Evolutionary conservation across 2,329 filamentous ascomycete genomes (phyloP).

Genomic region (Dryadomyces sulphureus): DNA sequence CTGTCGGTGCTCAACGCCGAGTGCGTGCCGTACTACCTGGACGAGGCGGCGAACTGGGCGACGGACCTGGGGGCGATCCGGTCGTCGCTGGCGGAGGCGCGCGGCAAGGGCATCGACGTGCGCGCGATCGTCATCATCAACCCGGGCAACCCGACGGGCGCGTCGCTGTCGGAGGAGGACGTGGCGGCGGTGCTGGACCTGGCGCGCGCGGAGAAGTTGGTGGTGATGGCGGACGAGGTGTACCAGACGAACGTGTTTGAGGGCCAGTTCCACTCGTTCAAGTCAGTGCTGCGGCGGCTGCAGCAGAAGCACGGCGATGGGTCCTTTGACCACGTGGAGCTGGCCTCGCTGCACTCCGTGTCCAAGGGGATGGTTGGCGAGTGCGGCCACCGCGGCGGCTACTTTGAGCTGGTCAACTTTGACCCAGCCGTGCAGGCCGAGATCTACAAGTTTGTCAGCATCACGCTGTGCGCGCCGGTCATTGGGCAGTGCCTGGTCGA

Average conservation of each 20-base stretch:
- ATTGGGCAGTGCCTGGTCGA: constrained; percentile 93
- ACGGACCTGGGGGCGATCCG: constrained; percentile 73
- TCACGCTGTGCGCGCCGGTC: constrained; percentile 91
- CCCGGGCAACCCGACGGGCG: constrained; percentile 92
- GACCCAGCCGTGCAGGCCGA: constrained; percentile 72
- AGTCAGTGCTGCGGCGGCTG: constrained; percentile 67
- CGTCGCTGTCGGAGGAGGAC: constrained; percentile 64
- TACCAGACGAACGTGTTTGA: constrained; percentile 98
- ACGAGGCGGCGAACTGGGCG: constrained; percentile 76
- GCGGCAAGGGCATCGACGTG: constrained; percentile 65
- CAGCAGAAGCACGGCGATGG: constrained; percentile 50
- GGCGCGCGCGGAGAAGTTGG: constrained; percentile 69
- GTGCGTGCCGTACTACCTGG: constrained; percentile 85
- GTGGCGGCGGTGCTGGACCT: constrained; percentile 77
- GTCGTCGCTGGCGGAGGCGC: constrained; percentile 57
- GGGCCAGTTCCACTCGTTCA: constrained; percentile 92
- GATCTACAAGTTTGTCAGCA: constrained; percentile 98
- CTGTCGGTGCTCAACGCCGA: constrained; percentile 71
- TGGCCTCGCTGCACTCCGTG: constrained; percentile 82
- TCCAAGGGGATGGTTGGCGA: constrained; percentile 99
- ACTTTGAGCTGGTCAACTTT: constrained; percentile 92
- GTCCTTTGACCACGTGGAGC: constrained; percentile 72
- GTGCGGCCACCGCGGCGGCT: constrained; percentile 93
- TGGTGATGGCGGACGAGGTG: constrained; percentile 90
- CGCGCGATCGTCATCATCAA: constrained; percentile 95